Conservation (phyloP, 2,329 filamentous ascomycete species). For the Pseudocercospora ulei region DNA sequence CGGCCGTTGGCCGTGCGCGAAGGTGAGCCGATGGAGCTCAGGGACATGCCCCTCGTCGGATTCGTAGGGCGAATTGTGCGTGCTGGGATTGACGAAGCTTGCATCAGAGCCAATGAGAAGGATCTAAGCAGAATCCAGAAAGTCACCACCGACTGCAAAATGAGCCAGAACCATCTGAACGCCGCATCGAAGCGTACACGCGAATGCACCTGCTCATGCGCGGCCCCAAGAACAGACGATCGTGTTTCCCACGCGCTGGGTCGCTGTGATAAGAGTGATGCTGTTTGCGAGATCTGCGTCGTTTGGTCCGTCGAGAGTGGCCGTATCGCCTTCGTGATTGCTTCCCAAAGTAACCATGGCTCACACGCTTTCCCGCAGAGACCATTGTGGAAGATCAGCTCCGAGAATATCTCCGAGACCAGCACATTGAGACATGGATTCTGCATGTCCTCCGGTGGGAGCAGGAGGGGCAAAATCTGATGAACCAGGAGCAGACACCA, state of each 20-base stretch:
- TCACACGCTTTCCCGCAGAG: conserved; percentile 72
- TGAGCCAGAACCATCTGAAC: conserved; percentile 17
- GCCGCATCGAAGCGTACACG: conserved; percentile 20
- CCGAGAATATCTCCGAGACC: conserved; percentile 77
- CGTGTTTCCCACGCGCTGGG: neutral
- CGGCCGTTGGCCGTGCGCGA: neutral
- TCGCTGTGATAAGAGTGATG: neutral
- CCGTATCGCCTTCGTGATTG: conserved; percentile 60
- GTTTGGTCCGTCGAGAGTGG: conserved; percentile 16
- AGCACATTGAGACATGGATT: conserved; percentile 76
- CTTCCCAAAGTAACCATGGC: conserved; percentile 81
- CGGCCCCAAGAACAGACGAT: neutral
- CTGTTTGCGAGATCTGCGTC: neutral
- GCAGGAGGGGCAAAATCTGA: conserved; percentile 66
- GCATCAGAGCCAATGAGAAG: conserved; percentile 54
- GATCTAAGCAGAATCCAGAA: conserved; percentile 52
- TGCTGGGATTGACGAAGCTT: conserved; percentile 57
- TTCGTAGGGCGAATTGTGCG: conserved; percentile 34
- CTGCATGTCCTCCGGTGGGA: conserved; percentile 85
- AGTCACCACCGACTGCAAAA: conserved; percentile 16
- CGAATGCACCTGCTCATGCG: conserved; percentile 6
- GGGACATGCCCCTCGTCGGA: conserved; percentile 4
- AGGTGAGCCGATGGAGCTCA: neutral
- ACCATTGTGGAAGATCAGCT: conserved; percentile 76
- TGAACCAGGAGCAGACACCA: conserved; percentile 86